phyloP scores from a whole-genome alignment of 305 asterid species.

The Fraxinus paxiana region DNA sequence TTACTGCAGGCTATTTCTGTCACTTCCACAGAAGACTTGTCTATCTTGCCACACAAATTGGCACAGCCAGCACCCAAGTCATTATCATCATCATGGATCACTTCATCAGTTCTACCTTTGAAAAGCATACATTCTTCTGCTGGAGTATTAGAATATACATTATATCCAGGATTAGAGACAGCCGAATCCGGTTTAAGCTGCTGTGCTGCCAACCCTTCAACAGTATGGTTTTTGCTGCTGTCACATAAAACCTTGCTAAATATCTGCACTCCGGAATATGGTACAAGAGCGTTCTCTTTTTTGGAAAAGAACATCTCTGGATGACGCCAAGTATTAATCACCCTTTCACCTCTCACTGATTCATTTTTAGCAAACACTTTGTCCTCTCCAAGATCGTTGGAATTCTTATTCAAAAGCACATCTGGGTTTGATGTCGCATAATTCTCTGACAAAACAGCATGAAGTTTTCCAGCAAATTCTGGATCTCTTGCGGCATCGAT shows the following conservation, averaged over 20 bases:
- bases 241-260: slow-evolving; percentile 22
- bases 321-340: slow-evolving; percentile 30
- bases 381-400: slow-evolving; percentile 33
- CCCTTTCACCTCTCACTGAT: slow-evolving; percentile 27
- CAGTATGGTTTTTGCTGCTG: slow-evolving; percentile 25
- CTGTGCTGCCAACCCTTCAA: slow-evolving; percentile 34
- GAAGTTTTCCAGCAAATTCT: slow-evolving; percentile 33
- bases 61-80: slow-evolving; percentile 25
- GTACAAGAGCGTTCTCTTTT: slow-evolving; percentile 40
- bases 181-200: slow-evolving; percentile 28
- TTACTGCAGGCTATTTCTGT: slow-evolving; percentile 29
- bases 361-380: slow-evolving; percentile 30
- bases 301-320: slow-evolving; percentile 26
- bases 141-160: slow-evolving; percentile 29
- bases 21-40: slow-evolving; percentile 23
- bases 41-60: slow-evolving; percentile 31
- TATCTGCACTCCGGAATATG: slow-evolving; percentile 45
- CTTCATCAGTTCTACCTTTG: slow-evolving; percentile 31
- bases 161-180: slow-evolving; percentile 24
- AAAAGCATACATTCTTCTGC: slow-evolving; percentile 31
- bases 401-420: slow-evolving; percentile 27
- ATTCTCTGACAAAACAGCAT: slow-evolving; percentile 32
- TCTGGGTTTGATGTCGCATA: slow-evolving; percentile 29
- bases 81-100: slow-evolving; percentile 25
- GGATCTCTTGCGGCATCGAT: slow-evolving; percentile 34